Evolutionary conservation across 2,329 filamentous ascomycete species (phyloP).

Genomic region (Aspergillus persii): DNA sequence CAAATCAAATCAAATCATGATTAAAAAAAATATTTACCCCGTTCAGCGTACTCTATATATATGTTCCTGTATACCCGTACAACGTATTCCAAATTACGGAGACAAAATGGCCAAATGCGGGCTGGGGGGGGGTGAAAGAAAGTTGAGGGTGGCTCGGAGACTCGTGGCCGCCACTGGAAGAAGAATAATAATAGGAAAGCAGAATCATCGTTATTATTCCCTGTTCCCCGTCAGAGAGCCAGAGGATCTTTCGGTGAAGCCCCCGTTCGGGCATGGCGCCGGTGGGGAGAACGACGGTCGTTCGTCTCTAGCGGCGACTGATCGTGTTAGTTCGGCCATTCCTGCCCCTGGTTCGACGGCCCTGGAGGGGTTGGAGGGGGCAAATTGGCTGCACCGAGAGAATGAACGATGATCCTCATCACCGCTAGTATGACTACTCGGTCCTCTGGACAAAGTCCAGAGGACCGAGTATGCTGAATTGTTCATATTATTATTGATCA

Average conservation of each 20-base stretch:
- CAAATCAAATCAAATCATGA: too few relatives aligned
- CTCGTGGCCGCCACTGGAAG: conserved; percentile 26
- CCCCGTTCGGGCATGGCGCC: conserved; percentile 8
- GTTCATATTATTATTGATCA: too few relatives aligned
- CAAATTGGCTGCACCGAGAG: conserved; percentile 12
- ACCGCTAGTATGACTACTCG: conserved; percentile 8
- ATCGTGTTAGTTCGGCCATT: neutral
- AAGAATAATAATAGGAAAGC: neutral
- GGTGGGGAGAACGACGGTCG: conserved; percentile 9
- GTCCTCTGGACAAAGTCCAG: too few relatives aligned
- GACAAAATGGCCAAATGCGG: neutral
- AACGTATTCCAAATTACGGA: too few relatives aligned
- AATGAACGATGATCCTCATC: conserved; percentile 23
- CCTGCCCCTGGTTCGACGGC: conserved; percentile 17
- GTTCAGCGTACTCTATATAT: too few relatives aligned
- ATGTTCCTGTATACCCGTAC: too few relatives aligned
- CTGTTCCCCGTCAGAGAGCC: too few relatives aligned
- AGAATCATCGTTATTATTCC: too few relatives aligned
- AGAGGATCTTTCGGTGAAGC: conserved; percentile 4
- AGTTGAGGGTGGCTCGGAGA: conserved; percentile 16
- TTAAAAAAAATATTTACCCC: too few relatives aligned
- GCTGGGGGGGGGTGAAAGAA: conserved; percentile 11
- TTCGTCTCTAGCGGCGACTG: conserved; percentile 2
- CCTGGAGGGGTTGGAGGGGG: conserved; percentile 13
- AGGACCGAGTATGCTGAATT: too few relatives aligned